Percentiles rank a stretch among this genome's conserved stretches.
These are phyloP conservation scores for Globisporangium nodosum DNA, from an alignment of 352 stramenopile genomes.

Conservation along the genomic window DNA sequence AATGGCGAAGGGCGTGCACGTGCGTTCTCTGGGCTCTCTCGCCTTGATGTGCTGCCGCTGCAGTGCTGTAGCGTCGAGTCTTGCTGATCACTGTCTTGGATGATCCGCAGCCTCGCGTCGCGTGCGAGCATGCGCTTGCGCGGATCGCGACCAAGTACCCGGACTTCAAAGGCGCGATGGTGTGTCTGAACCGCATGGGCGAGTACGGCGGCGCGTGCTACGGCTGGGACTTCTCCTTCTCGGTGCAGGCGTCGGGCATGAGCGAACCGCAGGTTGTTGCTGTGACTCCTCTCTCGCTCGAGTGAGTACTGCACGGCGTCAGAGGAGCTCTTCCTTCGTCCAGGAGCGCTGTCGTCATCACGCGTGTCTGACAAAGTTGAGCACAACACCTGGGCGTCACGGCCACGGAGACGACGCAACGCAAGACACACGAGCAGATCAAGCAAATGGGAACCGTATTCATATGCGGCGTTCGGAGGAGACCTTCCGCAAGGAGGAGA, in stretches of 20 bases:
- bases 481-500: neutral
- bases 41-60: neutral
- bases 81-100: neutral
- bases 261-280: slow-evolving; percentile 38
- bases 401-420: too few relatives aligned
- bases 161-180: slow-evolving; percentile 69
- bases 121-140: slow-evolving; percentile 46
- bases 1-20: slow-evolving; percentile 67
- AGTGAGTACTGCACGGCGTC: slow-evolving; percentile 6
- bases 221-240: slow-evolving; percentile 69
- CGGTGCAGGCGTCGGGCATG: slow-evolving; percentile 62
- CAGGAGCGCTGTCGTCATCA: too few relatives aligned
- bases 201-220: slow-evolving; percentile 72
- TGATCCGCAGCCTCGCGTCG: slow-evolving; percentile 36
- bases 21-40: slow-evolving; percentile 21
- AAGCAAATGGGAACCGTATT: neutral
- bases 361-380: too few relatives aligned
- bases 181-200: slow-evolving; percentile 67
- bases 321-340: neutral
- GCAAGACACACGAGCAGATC: neutral
- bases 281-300: slow-evolving; percentile 34
- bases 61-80: neutral
- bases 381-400: neutral
- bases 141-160: slow-evolving; percentile 54
- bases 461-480: neutral